A percentile compares a stretch with the other conserved stretches of the same genome.
These are phyloP conservation scores for Telfairia occidentalis DNA, from an alignment of 331 rosid species.

Conservation along the genomic window DNA sequence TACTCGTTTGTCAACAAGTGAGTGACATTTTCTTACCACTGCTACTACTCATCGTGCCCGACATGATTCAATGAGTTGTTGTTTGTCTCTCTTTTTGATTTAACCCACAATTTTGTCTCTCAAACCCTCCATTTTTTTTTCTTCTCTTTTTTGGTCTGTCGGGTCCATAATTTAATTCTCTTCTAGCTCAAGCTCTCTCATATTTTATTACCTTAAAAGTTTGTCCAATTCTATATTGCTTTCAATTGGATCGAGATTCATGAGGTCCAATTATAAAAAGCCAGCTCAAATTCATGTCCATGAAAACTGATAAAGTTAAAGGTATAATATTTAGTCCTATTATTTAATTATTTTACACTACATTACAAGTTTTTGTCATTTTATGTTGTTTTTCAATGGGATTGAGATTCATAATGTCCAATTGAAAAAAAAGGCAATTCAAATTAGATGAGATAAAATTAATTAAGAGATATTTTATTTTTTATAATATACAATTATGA, in stretches of 20 bases:
- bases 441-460: too few species aligned
- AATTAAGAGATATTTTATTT: too few species aligned
- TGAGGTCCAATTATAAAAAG: neutral
- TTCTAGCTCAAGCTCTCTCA: neutral
- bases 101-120: constrained; percentile 11
- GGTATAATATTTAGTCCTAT: neutral
- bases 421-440: neutral
- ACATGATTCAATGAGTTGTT: neutral
- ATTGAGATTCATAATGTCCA: neutral
- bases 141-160: neutral
- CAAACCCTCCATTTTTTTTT: neutral
- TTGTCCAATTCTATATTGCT: neutral
- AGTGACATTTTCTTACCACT: neutral
- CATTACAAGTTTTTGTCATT: neutral
- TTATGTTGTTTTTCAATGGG: neutral
- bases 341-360: too few species aligned
- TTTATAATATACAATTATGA: too few species aligned
- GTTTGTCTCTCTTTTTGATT: constrained; percentile 5
- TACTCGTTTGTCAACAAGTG: neutral
- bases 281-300: neutral
- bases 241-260: neutral
- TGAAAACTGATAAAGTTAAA: neutral
- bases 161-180: neutral
- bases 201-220: neutral
- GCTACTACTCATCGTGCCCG: neutral